Conservation (phyloP, 345 rosid genomes). For the Alliaria petiolata region DNA sequence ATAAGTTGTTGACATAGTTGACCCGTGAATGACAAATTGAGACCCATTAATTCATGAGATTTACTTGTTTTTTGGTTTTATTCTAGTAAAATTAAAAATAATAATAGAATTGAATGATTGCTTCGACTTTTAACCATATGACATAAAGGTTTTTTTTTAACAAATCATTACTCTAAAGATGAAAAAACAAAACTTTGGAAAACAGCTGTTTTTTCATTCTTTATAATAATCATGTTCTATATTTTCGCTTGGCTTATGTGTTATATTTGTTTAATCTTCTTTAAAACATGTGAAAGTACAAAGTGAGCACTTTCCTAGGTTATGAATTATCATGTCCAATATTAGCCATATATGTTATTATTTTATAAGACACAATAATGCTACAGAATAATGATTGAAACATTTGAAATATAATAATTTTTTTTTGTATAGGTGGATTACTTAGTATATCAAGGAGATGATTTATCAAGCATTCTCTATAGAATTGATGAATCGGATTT, state of each 20-base stretch:
- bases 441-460: constrained; percentile 63
- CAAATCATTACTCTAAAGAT: not conserved
- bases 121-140: constrained; percentile 29
- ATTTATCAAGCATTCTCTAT: constrained; percentile 55
- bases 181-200: constrained; percentile 19
- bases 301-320: constrained; percentile 29
- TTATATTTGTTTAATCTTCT: constrained; percentile 7
- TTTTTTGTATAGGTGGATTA: constrained; percentile 54
- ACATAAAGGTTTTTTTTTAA: not conserved
- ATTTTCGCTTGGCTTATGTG: constrained; percentile 4
- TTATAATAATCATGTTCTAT: not conserved
- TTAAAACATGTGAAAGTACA: constrained; percentile 27
- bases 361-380: not conserved
- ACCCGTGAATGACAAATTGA: constrained; percentile 11
- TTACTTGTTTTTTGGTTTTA: constrained; percentile 17
- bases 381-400: not conserved
- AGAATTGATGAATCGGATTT: constrained; percentile 59
- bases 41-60: constrained; percentile 16
- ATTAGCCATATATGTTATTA: not conserved
- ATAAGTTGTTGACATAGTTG: constrained; percentile 3
- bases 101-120: constrained; percentile 20
- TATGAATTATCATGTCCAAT: constrained; percentile 28
- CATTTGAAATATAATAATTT: not conserved
- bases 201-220: constrained; percentile 27
- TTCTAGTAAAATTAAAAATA: not conserved